Percentiles rank a stretch among this genome's conserved stretches.
Evolutionary conservation across 192 early-diverging fungal species (phyloP).

Genomic region (Coemansia sp.): DNA sequence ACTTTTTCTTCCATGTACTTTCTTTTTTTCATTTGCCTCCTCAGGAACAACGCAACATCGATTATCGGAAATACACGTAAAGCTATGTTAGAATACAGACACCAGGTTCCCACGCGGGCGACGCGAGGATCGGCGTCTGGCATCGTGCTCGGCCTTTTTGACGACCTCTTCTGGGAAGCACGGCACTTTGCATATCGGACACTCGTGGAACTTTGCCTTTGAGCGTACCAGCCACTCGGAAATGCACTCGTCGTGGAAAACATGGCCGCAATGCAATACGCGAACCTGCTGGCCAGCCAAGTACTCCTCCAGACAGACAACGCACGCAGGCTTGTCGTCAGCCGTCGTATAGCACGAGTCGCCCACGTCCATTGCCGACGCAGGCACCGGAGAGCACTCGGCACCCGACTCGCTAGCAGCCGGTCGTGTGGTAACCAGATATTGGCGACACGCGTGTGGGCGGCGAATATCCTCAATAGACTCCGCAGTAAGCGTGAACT

Average conservation of each 20-base stretch:
- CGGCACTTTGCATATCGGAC: constrained; percentile 43
- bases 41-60: not conserved
- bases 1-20: not conserved
- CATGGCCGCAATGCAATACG: constrained; percentile 61
- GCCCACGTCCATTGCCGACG: not conserved
- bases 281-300: constrained; percentile 55
- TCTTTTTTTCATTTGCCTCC: not conserved
- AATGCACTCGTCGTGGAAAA: constrained; percentile 65
- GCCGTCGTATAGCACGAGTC: not conserved
- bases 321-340: constrained; percentile 48
- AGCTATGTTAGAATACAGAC: constrained; percentile 20
- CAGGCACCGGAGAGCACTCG: too few relatives aligned
- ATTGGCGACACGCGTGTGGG: constrained; percentile 16
- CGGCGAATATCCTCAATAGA: constrained; percentile 31
- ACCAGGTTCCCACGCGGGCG: constrained; percentile 3
- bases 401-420: too few relatives aligned
- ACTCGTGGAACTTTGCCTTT: constrained; percentile 39
- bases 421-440: constrained; percentile 8
- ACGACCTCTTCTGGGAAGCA: constrained; percentile 30
- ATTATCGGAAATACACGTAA: too few relatives aligned
- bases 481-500: constrained; percentile 19
- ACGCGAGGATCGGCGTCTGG: not conserved
- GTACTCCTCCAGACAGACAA: constrained; percentile 69
- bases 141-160: constrained; percentile 19
- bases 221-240: constrained; percentile 43